phyloP scores from a whole-genome alignment of 768 basidiomycete genomes.

The Chalciporus pseudorubinellus region DNA sequence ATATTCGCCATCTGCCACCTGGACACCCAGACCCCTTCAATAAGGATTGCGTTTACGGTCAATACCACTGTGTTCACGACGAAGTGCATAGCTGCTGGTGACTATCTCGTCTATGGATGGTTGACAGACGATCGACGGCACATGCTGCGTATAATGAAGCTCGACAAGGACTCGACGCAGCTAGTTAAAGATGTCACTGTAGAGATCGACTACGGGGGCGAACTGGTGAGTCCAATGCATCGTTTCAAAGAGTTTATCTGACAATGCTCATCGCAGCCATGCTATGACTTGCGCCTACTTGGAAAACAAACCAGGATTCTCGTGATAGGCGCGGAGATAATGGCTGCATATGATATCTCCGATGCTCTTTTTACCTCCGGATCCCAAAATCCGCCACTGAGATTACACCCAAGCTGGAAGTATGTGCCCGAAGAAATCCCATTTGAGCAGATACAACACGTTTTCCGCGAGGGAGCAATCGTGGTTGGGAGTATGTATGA shows the following conservation, averaged over 20 bases:
- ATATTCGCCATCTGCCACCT: constrained; percentile 6
- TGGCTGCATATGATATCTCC: constrained; percentile 8
- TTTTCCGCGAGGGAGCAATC: constrained; percentile 6
- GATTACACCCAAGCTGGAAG: constrained; percentile 3
- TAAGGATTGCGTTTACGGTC: constrained; percentile 3
- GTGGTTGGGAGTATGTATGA: background rate
- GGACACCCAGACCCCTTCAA: constrained; percentile 5
- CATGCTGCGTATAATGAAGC: constrained; percentile 8
- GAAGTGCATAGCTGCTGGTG: constrained; percentile 8
- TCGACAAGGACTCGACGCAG: constrained; percentile 2
- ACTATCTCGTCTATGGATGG: constrained; percentile 10
- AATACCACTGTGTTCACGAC: constrained; percentile 3
- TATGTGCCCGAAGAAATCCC: background rate
- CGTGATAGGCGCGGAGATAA: constrained; percentile 8
- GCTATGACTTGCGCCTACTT: constrained; percentile 7
- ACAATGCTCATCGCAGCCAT: background rate
- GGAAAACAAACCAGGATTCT: background rate
- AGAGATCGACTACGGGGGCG: constrained; percentile 8
- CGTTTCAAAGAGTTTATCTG: background rate
- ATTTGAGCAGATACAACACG: constrained; percentile 5
- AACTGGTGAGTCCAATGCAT: too few relatives aligned
- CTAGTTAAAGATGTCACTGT: constrained; percentile 10
- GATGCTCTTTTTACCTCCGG: background rate
- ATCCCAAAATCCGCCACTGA: background rate
- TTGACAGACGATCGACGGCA: background rate